phyloP scores from a whole-genome alignment of 805 yeast genomes.

The Zygotorulaspora chibaensis region DNA sequence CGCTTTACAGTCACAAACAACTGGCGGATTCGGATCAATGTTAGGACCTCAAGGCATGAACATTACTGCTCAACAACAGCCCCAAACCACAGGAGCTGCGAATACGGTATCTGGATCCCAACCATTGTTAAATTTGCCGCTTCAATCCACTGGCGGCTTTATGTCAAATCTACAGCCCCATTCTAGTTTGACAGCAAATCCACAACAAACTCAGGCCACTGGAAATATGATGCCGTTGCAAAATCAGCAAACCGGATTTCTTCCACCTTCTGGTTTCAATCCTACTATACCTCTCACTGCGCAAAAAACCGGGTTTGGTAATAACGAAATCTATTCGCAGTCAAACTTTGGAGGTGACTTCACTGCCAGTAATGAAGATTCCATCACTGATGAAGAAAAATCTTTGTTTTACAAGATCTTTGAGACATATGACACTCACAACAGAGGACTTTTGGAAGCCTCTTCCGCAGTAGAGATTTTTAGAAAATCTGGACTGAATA shows the following conservation, averaged over 20 bases:
- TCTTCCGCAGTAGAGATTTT: constrained; percentile 79
- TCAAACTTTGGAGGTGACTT: constrained; percentile 34
- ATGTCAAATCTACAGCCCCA: constrained; percentile 10
- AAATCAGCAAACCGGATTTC: constrained; percentile 62
- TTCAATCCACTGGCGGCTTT: constrained; percentile 39
- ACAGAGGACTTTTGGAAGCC: constrained; percentile 71
- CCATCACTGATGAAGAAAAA: constrained; percentile 84
- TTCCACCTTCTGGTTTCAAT: constrained; percentile 42
- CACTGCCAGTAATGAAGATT: constrained; percentile 46
- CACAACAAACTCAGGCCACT: constrained; percentile 38
- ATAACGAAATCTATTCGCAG: constrained; percentile 38
- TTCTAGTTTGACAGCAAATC: constrained; percentile 14
- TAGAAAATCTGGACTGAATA: constrained; percentile 82
- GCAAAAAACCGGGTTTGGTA: constrained; percentile 45
- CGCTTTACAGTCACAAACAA: constrained; percentile 38
- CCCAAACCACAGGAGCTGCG: constrained; percentile 22
- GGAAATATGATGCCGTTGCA: constrained; percentile 35
- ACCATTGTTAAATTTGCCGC: constrained; percentile 32
- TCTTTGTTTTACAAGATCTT: constrained; percentile 81
- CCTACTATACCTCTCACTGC: constrained; percentile 37
- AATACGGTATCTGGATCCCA: constrained; percentile 31
- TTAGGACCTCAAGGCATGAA: constrained; percentile 21
- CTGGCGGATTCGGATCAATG: constrained; percentile 40
- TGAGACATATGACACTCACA: constrained; percentile 73
- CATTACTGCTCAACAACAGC: constrained; percentile 24